A percentile compares a stretch with the other conserved stretches of the same genome.
phyloP scores from a whole-genome alignment of 257 asterid species.

The Ocimum tenuiflorum region DNA sequence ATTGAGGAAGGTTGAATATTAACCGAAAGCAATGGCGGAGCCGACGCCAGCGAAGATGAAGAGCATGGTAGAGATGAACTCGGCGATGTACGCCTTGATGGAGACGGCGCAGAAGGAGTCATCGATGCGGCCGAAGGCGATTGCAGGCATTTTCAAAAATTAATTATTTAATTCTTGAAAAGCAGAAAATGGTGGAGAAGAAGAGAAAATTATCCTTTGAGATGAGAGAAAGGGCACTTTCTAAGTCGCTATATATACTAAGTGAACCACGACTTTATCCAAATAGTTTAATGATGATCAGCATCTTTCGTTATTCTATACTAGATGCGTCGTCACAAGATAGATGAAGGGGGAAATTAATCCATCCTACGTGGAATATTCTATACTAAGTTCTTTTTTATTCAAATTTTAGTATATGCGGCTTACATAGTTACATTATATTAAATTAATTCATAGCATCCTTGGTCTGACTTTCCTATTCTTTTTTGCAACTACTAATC shows the following conservation, averaged over 20 bases:
- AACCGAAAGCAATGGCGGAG: constrained; percentile 56
- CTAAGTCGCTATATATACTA: constrained; percentile 27
- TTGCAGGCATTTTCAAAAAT: constrained; percentile 32
- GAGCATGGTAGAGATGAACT: constrained; percentile 55
- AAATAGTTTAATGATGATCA: not conserved
- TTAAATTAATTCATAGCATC: not conserved
- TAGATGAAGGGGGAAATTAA: constrained; percentile 9
- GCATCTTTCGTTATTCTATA: constrained; percentile 17
- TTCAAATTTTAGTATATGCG: not conserved
- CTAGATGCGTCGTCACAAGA: constrained; percentile 22
- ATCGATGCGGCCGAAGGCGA: constrained; percentile 41
- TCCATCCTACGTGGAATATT: constrained; percentile 26
- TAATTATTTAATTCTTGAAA: not conserved
- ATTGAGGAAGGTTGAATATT: not conserved
- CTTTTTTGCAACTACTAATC: too few relatives aligned
- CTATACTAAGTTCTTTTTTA: constrained; percentile 17
- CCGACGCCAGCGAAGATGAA: constrained; percentile 56
- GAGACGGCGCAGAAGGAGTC: constrained; percentile 43
- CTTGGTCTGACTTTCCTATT: too few relatives aligned
- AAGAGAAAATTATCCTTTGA: not conserved
- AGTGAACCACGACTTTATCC: not conserved
- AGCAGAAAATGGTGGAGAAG: not conserved
- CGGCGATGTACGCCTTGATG: constrained; percentile 45
- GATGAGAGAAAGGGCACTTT: constrained; percentile 17
- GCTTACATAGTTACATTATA: not conserved